Evolutionary conservation across 768 basidiomycete species (phyloP).

Genomic region (Xerocomellus chrysenteron): DNA sequence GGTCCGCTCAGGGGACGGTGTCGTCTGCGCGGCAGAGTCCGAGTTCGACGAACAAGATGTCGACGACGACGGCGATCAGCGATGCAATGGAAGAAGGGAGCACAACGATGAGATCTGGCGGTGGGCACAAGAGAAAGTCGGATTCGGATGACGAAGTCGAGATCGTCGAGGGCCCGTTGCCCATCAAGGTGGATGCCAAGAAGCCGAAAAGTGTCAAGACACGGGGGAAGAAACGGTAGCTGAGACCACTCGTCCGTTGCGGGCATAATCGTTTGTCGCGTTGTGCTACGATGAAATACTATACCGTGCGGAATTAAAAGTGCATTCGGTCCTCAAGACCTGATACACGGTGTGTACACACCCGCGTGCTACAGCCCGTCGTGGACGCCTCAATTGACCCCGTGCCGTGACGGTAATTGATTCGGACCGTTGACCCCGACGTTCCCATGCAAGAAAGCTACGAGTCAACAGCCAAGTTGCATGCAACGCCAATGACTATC

Average conservation of each 20-base stretch:
- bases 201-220: constrained; percentile 33
- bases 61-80: constrained; percentile 40
- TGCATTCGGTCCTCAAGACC: too few species aligned
- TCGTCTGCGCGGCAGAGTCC: constrained; percentile 49
- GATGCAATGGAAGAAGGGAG: constrained; percentile 46
- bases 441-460: too few species aligned
- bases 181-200: constrained; percentile 39
- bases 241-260: neutral
- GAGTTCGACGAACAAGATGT: constrained; percentile 39
- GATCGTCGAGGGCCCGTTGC: constrained; percentile 47
- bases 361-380: too few species aligned
- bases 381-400: too few species aligned
- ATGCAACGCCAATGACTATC: too few species aligned
- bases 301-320: too few species aligned
- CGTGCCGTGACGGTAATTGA: too few species aligned
- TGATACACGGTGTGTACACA: too few species aligned
- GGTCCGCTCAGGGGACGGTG: constrained; percentile 29
- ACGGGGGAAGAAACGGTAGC: constrained; percentile 43
- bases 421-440: too few species aligned
- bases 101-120: neutral
- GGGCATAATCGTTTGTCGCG: too few species aligned
- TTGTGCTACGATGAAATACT: neutral
- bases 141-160: constrained; percentile 57
- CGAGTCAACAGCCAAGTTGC: too few species aligned
- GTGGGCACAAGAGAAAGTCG: constrained; percentile 50